phyloP scores from a whole-genome alignment of 176 grass and related monocot species.

The Poa pratensis region DNA sequence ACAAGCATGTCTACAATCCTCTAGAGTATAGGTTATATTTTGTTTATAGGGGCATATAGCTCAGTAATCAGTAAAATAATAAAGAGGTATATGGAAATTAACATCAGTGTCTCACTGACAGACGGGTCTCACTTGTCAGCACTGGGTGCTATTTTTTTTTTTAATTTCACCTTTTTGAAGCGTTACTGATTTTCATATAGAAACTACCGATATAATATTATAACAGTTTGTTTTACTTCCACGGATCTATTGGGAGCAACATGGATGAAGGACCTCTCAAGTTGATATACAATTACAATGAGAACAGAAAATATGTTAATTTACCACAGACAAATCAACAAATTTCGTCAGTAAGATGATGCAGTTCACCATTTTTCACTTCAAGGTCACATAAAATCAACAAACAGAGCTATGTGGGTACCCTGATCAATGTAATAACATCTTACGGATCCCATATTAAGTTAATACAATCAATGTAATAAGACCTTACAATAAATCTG shows the following conservation, averaged over 20 bases:
- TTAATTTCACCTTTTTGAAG: neutral
- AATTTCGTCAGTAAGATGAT: neutral
- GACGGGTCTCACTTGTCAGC: neutral
- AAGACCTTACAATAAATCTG: neutral
- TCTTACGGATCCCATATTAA: neutral
- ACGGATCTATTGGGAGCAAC: neutral
- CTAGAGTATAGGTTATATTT: neutral
- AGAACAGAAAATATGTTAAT: neutral
- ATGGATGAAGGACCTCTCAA: neutral
- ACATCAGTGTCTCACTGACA: neutral
- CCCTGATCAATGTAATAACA: neutral
- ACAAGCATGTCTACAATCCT: slow-evolving; percentile 10
- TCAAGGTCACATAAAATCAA: neutral
- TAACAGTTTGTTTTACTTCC: neutral
- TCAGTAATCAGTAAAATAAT: neutral
- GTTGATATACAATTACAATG: neutral
- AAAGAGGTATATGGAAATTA: neutral
- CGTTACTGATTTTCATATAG: neutral
- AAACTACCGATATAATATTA: neutral
- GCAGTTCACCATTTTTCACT: slow-evolving; percentile 3
- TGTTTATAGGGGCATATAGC: neutral
- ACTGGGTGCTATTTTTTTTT: neutral
- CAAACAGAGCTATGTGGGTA: neutral
- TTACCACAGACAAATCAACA: neutral
- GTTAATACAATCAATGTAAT: neutral